Conservation (phyloP, 1,139 yeast genomes). For the Yamadazyma trypodendri region DNA sequence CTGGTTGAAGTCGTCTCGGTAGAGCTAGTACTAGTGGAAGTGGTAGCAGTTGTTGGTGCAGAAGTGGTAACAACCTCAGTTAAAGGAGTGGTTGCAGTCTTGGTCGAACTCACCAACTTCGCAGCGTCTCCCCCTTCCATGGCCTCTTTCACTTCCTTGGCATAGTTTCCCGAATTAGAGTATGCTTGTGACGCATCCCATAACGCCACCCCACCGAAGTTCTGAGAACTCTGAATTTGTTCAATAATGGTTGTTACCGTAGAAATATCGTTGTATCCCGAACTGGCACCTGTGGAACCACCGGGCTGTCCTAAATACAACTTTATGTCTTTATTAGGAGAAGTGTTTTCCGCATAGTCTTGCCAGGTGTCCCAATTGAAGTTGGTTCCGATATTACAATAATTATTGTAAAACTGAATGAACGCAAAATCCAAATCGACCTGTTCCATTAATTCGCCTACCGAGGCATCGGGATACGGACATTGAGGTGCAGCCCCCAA, state of each 20-base stretch:
- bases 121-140: constrained; percentile 9
- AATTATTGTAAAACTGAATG: constrained; percentile 91
- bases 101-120: constrained; percentile 2
- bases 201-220: constrained; percentile 81
- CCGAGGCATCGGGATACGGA: constrained; percentile 84
- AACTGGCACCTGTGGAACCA: constrained; percentile 61
- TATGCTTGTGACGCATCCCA: constrained; percentile 92
- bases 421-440: constrained; percentile 81
- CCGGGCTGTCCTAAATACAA: constrained; percentile 77
- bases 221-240: constrained; percentile 37
- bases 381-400: constrained; percentile 55
- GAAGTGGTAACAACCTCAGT: too few relatives aligned
- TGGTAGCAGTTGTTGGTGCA: too few relatives aligned
- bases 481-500: constrained; percentile 96
- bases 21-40: constrained; percentile 10
- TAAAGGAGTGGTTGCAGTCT: too few relatives aligned
- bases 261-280: constrained; percentile 25
- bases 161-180: constrained; percentile 52
- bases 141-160: constrained; percentile 25
- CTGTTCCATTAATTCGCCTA: constrained; percentile 62
- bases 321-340: constrained; percentile 70
- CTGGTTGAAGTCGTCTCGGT: constrained; percentile 8
- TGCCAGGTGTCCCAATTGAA: constrained; percentile 92
- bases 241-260: constrained; percentile 24
- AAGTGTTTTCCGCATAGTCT: constrained; percentile 54